Percentiles rank a stretch among this genome's conserved stretches.
These are phyloP conservation scores for Rosa persica DNA, from an alignment of 306 rosid genomes.

Conservation along the genomic window DNA sequence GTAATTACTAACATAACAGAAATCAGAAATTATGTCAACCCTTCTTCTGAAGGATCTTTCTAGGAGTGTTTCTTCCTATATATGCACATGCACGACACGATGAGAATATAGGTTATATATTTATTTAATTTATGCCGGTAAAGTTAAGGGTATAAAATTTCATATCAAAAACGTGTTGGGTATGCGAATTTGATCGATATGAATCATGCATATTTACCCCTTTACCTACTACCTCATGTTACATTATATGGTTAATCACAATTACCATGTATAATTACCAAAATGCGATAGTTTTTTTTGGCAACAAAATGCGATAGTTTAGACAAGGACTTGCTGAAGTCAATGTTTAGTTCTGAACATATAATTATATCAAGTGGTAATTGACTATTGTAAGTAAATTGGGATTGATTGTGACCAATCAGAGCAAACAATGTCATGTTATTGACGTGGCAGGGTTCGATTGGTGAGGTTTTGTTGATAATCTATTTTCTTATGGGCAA, in stretches of 20 bases:
- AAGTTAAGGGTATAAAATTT: neutral
- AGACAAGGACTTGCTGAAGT: neutral
- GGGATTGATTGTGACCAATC: neutral
- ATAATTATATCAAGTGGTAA: neutral
- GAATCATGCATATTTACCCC: neutral
- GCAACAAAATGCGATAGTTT: neutral
- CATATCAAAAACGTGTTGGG: neutral
- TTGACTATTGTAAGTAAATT: neutral
- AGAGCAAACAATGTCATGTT: neutral
- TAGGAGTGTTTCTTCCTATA: too few species aligned
- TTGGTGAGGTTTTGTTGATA: slow-evolving; percentile 31
- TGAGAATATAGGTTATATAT: too few species aligned
- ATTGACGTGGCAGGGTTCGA: slow-evolving; percentile 30
- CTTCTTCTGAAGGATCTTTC: too few species aligned
- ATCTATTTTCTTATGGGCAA: neutral
- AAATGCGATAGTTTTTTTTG: too few species aligned
- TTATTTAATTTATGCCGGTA: neutral
- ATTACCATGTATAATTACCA: neutral
- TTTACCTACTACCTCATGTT: neutral
- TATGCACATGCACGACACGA: too few species aligned
- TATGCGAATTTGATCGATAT: neutral
- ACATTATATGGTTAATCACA: neutral
- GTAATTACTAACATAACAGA: neutral
- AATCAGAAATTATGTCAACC: neutral
- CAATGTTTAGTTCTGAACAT: neutral